A percentile compares a stretch with the other conserved stretches of the same genome.
Conservation (phyloP, 108 stramenopile species). For the Stephanodiscus minutulus region DNA sequence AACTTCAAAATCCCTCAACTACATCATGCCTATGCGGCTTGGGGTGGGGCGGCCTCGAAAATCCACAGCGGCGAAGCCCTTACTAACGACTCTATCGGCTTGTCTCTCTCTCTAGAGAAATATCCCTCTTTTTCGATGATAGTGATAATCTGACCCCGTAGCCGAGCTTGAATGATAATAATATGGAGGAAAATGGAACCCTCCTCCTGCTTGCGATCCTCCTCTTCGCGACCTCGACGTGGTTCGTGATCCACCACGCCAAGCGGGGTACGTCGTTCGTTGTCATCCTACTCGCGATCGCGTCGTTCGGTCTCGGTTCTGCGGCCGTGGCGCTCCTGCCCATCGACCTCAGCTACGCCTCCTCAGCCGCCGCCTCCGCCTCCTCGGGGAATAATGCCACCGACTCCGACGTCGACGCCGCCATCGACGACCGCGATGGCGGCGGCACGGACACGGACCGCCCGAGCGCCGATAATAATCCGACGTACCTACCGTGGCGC, state of each 20-base stretch:
- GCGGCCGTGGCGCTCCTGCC: constrained; percentile 52
- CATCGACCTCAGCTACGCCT: constrained; percentile 55
- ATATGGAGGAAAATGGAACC: not conserved
- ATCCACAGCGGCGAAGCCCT: too few species aligned
- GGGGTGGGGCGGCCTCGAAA: too few species aligned
- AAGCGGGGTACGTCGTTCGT: constrained; percentile 39
- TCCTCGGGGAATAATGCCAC: too few species aligned
- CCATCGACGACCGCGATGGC: not conserved
- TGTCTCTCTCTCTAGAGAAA: too few species aligned
- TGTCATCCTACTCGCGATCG: constrained; percentile 30
- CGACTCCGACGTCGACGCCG: not conserved
- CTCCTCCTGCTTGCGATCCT: constrained; percentile 19
- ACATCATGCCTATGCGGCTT: too few species aligned
- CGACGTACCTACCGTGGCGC: constrained; percentile 53
- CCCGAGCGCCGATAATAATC: constrained; percentile 25
- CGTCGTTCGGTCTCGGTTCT: constrained; percentile 48
- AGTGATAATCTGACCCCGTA: too few species aligned
- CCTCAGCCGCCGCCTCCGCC: constrained; percentile 6
- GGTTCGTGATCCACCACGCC: constrained; percentile 54
- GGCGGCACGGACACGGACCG: not conserved
- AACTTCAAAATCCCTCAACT: too few species aligned
- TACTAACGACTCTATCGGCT: too few species aligned
- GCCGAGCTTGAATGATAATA: too few species aligned
- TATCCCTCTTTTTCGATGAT: too few species aligned
- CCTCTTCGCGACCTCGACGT: constrained; percentile 43